Evolutionary conservation across 257 asterid genomes (phyloP), one percentile per base, ranked within the genome.

Genomic region (Nicotiana otophora): DNA sequence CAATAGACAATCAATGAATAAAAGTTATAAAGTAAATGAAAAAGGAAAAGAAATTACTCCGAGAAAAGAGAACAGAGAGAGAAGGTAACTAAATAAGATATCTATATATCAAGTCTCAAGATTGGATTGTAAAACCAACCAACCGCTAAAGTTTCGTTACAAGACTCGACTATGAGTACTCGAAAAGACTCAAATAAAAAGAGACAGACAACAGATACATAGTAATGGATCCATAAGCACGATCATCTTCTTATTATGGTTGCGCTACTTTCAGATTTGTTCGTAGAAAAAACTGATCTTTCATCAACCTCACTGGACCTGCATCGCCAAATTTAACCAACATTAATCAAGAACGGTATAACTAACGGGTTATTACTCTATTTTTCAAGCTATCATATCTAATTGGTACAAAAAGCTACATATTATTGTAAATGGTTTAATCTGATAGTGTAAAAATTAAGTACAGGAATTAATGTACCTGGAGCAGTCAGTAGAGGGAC

Each of bases 401-500:
- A 39, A 39, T 39, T 39, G 48, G 7, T 39, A 39, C 0, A 10
- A 1, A 8, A 39, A 39, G 48, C 10, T 39, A 39, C 48, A 1
- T 39, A 39, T 39, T 39, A 0, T 39, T 39, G 48, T 39, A 39
- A 7, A 7, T 39, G 10, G 10, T 1, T 1, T 39, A 39, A 7
- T 39, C 10, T 39, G 46, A 39, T 39, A 39, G 10, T 7, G 2
- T 39, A 39, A 39, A 39, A 51, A 1, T 3, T 51, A 55, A 5
- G n/a, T 55, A 55, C 20, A 16, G 17, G 16, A 34, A 30, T 34
- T 14, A 17, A 65, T 6, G 57, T 81, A 69, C 87, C 31, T 81
- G 51, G 81, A 42, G 82, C 87, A 84, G 70, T 84, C 83, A 10
- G 79, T 81, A 57, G 63, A 7, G 28, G 69, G 84, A 79, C 84